phyloP scores from a whole-genome alignment of 2,329 filamentous ascomycete genomes.

The Gnomoniopsis sp. region DNA sequence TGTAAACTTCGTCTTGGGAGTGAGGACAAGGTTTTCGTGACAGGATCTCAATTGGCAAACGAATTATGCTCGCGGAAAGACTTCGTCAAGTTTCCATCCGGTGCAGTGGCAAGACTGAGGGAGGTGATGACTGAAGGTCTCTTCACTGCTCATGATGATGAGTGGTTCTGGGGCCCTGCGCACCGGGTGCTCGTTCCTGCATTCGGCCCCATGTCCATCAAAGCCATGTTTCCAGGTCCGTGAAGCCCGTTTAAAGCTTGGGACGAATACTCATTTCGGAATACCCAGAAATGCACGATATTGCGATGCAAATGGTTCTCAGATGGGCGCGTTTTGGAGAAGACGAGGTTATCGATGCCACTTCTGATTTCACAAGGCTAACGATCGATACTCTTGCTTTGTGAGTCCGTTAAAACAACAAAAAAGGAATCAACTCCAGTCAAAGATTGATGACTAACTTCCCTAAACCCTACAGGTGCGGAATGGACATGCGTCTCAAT shows the following conservation, averaged over 20 bases:
- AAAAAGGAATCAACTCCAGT: neutral
- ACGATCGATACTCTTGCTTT: neutral
- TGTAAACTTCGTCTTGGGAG: neutral
- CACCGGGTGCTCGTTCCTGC: slow-evolving; percentile 3
- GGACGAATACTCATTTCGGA: neutral
- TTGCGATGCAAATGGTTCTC: slow-evolving; percentile 46
- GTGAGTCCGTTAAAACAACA: neutral
- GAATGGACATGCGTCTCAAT: slow-evolving; percentile 21
- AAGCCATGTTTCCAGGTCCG: neutral
- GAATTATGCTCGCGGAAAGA: slow-evolving; percentile 2
- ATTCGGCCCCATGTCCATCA: slow-evolving; percentile 3
- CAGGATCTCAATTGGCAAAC: neutral
- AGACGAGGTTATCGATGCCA: slow-evolving; percentile 1
- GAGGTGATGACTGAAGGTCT: neutral
- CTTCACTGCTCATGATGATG: slow-evolving; percentile 1
- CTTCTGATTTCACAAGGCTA: neutral
- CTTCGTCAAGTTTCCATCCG: neutral
- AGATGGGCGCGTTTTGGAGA: slow-evolving; percentile 43
- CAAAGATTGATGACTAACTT: neutral
- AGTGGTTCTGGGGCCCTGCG: slow-evolving; percentile 1
- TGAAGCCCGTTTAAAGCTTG: neutral
- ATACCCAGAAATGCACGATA: slow-evolving; percentile 41
- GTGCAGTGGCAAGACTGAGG: neutral
- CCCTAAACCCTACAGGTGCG: neutral
- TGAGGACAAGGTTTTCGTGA: neutral